Evolutionary conservation across 805 yeast genomes (phyloP), one percentile per base, ranked within the genome.

Genomic region (Priceomyces castillae): DNA sequence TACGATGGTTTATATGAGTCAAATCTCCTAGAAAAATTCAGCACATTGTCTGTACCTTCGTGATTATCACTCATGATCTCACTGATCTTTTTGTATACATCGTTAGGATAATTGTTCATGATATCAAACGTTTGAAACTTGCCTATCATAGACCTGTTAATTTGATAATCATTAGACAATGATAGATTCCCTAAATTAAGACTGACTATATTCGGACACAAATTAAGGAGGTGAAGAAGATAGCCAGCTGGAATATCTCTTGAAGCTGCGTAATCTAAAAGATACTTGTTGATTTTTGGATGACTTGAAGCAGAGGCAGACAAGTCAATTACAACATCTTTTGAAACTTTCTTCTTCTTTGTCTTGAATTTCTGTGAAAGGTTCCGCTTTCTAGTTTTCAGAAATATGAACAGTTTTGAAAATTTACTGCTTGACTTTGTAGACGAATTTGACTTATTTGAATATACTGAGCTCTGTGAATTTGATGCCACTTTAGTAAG

Each of bases 171-270:
- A 12, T 71, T 66, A 4, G 87, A 82, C 7, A 87, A 64, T 1
- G 85, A 75, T 6, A 88, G 52, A 38, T 76, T 74, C 4, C 80
- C 80, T n/a, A 89, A 59, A 52, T 89, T 73, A 18, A 89, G 51
- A 2, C 64, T 52, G 12, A 57, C 62, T 30, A 89, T 52, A 50
- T 84, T 82, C 11, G 80, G 80, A 56, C 96, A 90, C 26, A 78
- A 65, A n/a, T 74, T 74, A 30, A 89, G 56, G 30, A 88, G 54
- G 58, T 86, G 95, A 11, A 89, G 56, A 7, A 90, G 54, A 48
- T 80, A 79, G 0, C 96, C 97, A 22, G 84, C 65, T 1, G 97
- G 97, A 5, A 89, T 58, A 58, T 89, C 97, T 51, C 76, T 80
- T n/a, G 83, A 74, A 16, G 76, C 69, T 2, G 87, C 73, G 61